A percentile compares a stretch with the other conserved stretches of the same genome.
These are phyloP conservation scores for Candida tropicalis DNA, from an alignment of 1,139 yeast genomes.

Conservation along the genomic window DNA sequence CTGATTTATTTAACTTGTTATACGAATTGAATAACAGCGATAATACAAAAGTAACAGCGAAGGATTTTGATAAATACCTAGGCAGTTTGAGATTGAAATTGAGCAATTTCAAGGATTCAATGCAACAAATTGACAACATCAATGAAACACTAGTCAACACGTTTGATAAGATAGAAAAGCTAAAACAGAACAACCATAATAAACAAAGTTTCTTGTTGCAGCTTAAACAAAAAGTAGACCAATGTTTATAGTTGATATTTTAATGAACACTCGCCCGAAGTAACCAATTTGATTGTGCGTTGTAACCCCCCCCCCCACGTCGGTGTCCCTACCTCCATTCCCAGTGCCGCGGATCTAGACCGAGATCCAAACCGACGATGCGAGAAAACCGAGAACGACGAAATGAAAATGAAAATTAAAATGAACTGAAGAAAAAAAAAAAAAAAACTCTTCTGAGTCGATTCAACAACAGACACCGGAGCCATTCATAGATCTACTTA, in stretches of 20 bases:
- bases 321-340: no score
- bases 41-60: constrained; percentile 32
- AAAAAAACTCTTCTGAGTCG: no score
- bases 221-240: constrained; percentile 20
- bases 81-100: constrained; percentile 45
- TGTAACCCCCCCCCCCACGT: no score
- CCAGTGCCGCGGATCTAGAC: no score
- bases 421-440: no score
- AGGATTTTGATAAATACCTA: constrained; percentile 48
- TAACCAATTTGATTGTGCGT: no score
- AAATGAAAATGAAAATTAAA: no score
- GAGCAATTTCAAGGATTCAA: constrained; percentile 30
- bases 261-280: neutral
- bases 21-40: constrained; percentile 38
- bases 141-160: constrained; percentile 38
- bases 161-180: constrained; percentile 26
- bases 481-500: neutral
- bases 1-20: constrained; percentile 40
- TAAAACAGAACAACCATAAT: constrained; percentile 28
- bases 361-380: no score
- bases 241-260: neutral
- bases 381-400: no score
- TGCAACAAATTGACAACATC: constrained; percentile 44
- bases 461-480: no score
- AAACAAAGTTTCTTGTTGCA: constrained; percentile 29